Conservation (phyloP, 108 stramenopile genomes). For the Nitzschia sp. region DNA sequence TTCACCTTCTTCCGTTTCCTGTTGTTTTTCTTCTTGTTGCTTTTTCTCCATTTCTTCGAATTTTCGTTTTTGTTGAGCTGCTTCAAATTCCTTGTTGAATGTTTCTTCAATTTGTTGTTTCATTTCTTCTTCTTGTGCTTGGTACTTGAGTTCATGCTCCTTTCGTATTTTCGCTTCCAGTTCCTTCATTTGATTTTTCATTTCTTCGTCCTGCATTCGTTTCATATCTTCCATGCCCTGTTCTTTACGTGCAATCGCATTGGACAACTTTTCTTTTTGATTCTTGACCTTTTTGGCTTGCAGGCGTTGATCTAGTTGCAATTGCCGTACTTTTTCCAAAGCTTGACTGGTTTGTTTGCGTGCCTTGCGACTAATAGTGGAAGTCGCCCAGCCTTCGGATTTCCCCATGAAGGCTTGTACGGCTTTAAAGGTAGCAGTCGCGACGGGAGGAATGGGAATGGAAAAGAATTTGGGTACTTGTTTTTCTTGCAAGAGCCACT, state of each 20-base stretch:
- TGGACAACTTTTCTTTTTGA: constrained; percentile 33
- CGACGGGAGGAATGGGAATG: constrained; percentile 28
- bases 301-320: constrained; percentile 10
- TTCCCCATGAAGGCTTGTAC: constrained; percentile 4
- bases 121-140: constrained; percentile 24
- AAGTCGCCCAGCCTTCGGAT: not conserved
- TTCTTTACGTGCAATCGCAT: constrained; percentile 17
- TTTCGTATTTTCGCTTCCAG: constrained; percentile 13
- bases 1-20: constrained; percentile 5
- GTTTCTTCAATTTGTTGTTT: constrained; percentile 17
- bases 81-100: constrained; percentile 27
- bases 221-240: constrained; percentile 21
- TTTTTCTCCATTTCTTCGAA: constrained; percentile 10
- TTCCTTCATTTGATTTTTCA: constrained; percentile 8
- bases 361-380: not conserved
- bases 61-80: constrained; percentile 30
- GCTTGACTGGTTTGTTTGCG: not conserved
- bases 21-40: constrained; percentile 1
- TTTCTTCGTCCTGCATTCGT: constrained; percentile 3
- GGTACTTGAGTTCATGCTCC: not conserved
- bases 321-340: not conserved
- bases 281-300: constrained; percentile 6
- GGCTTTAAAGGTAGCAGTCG: constrained; percentile 3
- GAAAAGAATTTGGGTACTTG: constrained; percentile 34
- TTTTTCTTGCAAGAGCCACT: constrained; percentile 38